Evolutionary conservation across 768 basidiomycete genomes (phyloP).

Genomic region (Sarcodon sp.): DNA sequence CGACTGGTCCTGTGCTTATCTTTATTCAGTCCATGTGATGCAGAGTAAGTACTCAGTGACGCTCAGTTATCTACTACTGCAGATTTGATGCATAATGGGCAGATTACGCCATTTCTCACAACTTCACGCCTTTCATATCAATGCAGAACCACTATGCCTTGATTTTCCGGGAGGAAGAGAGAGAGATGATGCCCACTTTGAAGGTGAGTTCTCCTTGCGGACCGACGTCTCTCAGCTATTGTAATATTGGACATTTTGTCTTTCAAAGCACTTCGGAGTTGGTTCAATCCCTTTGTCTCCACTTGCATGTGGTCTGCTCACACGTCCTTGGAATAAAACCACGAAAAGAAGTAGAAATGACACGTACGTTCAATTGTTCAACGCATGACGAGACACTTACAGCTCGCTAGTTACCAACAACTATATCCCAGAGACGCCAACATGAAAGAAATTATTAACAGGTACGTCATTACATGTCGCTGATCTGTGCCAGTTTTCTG

Average conservation of each 20-base stretch:
- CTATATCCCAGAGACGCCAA: too few species aligned
- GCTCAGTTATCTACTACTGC: neutral
- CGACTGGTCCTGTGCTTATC: neutral
- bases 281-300: slow-evolving; percentile 29
- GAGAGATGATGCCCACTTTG: slow-evolving; percentile 21
- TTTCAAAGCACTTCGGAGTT: slow-evolving; percentile 16
- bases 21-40: slow-evolving; percentile 14
- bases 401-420: too few species aligned
- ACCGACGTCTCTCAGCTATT: neutral
- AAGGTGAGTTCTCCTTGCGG: slow-evolving; percentile 7
- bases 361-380: slow-evolving; percentile 10
- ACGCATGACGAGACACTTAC: neutral
- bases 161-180: slow-evolving; percentile 30
- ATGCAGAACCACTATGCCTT: slow-evolving; percentile 34
- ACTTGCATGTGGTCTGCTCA: slow-evolving; percentile 15
- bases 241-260: neutral
- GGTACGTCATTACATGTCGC: too few species aligned
- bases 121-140: slow-evolving; percentile 27
- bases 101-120: slow-evolving; percentile 16
- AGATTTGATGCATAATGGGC: neutral
- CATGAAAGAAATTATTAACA: too few species aligned
- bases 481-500: too few species aligned
- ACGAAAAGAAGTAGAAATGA: slow-evolving; percentile 11
- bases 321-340: slow-evolving; percentile 11
- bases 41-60: slow-evolving; percentile 9